These are phyloP conservation scores for Pseudocercospora vitis DNA, from an alignment of 2,329 filamentous ascomycete species.

Conservation along the genomic window DNA sequence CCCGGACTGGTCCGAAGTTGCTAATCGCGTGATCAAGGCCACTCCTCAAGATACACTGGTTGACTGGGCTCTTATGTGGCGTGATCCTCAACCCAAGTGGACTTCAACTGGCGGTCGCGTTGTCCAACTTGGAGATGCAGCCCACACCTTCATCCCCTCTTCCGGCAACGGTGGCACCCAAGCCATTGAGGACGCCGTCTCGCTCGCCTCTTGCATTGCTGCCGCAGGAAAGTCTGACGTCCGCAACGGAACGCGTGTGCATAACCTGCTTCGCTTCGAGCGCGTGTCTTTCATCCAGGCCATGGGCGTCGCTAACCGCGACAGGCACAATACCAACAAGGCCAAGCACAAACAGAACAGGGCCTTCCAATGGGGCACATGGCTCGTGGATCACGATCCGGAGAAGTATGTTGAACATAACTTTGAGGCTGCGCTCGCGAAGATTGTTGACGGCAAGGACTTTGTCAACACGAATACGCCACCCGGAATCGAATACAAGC, in stretches of 20 bases:
- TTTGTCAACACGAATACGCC: slow-evolving; percentile 19
- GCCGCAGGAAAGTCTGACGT: slow-evolving; percentile 41
- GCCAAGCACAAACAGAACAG: slow-evolving; percentile 7
- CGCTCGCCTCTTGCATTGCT: slow-evolving; percentile 48
- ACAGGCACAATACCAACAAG: slow-evolving; percentile 15
- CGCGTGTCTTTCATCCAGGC: slow-evolving; percentile 24
- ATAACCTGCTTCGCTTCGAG: slow-evolving; percentile 35
- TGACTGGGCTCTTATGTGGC: slow-evolving; percentile 51
- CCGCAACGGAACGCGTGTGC: slow-evolving; percentile 32
- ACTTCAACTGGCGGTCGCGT: slow-evolving; percentile 45
- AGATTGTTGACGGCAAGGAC: background rate
- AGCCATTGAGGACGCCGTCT: slow-evolving; percentile 50
- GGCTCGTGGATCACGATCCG: slow-evolving; percentile 15
- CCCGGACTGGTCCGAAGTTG: slow-evolving; percentile 9
- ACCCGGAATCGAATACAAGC: slow-evolving; percentile 10
- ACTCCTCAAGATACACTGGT: slow-evolving; percentile 49
- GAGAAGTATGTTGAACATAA: slow-evolving; percentile 19
- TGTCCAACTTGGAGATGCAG: slow-evolving; percentile 48
- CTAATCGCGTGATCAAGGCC: slow-evolving; percentile 38
- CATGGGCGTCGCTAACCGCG: slow-evolving; percentile 21
- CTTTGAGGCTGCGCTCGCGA: slow-evolving; percentile 9
- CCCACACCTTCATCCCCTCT: slow-evolving; percentile 49
- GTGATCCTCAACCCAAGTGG: slow-evolving; percentile 49
- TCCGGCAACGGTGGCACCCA: slow-evolving; percentile 50
- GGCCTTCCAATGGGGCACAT: background rate